Evolutionary conservation across 139 green algal species (phyloP), one percentile per base, ranked within the genome.

Genomic region (Gonium pectorale): DNA sequence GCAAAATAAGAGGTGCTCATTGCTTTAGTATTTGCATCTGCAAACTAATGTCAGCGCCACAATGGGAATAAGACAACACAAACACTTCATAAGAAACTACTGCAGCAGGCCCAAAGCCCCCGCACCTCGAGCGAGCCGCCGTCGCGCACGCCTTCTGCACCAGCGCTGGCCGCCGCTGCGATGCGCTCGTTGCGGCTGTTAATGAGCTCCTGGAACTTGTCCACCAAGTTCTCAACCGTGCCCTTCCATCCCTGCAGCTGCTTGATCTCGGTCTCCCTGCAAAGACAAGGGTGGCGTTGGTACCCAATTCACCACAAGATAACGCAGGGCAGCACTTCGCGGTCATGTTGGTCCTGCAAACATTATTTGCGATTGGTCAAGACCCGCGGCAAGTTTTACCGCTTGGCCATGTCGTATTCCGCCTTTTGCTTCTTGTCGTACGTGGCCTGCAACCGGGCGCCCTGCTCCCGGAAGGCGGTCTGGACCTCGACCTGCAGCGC

Each of bases 401-500:
- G 79, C 67, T 93, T 93, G 33, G 89, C 89, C 67, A 96, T 94
- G 49, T 96, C 93, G 37, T 91, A 88, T 86, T 97, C 93, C 4
- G 86, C 90, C 44, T 91, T 87, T 86, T 96, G 92, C 77, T 93
- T 92, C 78, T 93, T 92, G 86, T 96, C 93, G 60, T 95, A 95
- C 67, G 96, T 93, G 68, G 74, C 87, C 87, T 98, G 94, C 77
- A 97, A 80, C 27, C 92, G 88, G 0, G 92, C 86, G 6, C 92
- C 93, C 78, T 95, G 93, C 90, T 97, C 93, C 26, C 94, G 86
- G 86, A 97, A 95, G n/a, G 93, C 94, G 6, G 90, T 96, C 89
- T 98, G 95, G n/a, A 95, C 93, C 79, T 96, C 93, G 38, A 98
- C 88, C 92, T 97, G 71, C 51, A 27, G 26, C n/a, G 95, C 89